A percentile compares a stretch with the other conserved stretches of the same genome.
These are phyloP conservation scores for Oryza coarctata DNA, from an alignment of 176 grass and related monocot species.

Conservation along the genomic window DNA sequence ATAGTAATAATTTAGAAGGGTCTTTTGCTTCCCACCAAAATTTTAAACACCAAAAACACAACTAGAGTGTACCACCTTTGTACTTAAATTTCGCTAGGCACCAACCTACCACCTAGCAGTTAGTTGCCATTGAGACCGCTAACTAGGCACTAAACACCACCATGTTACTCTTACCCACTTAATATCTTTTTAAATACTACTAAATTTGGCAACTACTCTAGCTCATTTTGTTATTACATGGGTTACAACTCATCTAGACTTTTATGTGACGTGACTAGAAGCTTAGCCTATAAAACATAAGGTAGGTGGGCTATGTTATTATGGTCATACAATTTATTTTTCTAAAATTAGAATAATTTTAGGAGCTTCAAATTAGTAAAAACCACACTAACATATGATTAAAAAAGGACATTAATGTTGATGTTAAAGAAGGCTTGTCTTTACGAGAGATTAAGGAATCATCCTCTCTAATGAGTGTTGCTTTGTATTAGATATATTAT, in stretches of 20 bases:
- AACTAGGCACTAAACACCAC: too few species aligned
- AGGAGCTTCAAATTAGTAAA: neutral
- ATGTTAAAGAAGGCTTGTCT: neutral
- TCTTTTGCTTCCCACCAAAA: neutral
- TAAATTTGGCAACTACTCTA: neutral
- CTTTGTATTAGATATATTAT: neutral
- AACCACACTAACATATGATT: neutral
- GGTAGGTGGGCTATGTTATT: neutral
- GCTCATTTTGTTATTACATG: neutral
- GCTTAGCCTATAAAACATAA: neutral
- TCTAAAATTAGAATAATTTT: neutral
- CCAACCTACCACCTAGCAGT: neutral
- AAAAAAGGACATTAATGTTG: neutral
- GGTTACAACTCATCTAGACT: neutral
- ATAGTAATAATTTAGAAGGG: neutral
- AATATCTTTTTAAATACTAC: neutral
- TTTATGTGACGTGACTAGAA: neutral
- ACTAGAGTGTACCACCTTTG: neutral
- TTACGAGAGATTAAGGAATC: neutral
- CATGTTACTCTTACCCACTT: neutral
- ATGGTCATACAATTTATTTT: conserved; percentile 1
- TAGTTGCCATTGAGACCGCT: neutral
- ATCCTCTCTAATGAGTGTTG: neutral
- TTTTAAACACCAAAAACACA: neutral
- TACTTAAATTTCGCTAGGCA: neutral